Base-by-base conservation (phyloP, 192 early-diverging fungal species). In the Podila clonocystis region DNA sequence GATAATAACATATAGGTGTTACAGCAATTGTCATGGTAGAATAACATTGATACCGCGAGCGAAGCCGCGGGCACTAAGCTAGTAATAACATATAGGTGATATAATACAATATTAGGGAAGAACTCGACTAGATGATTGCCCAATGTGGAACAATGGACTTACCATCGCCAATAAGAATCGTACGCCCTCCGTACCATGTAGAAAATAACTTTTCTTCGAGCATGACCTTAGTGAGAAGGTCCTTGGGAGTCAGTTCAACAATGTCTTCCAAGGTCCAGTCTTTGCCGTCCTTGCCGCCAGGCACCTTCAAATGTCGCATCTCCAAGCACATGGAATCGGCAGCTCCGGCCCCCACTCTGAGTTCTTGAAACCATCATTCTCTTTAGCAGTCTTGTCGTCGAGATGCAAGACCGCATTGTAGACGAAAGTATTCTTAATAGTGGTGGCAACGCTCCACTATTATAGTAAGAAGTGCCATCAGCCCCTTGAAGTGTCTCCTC, bases 151-250 rank as follows among this genome's bases (percentile, higher is more conserved):
- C n/a, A n/a, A n/a, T n/a, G 4, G 2, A 15, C 61, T 58, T 70
- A 76, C 74, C 67, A 60, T 76, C 74, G 29, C 74, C 74, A 7
- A 76, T 65, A 20, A 76, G 30, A 7, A 50, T 63, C 1, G 57
- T 70, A 22, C 74, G 74, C 5, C 31, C 58, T 34, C 67, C 26
- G 55, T 58, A 31, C 74, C 74, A 76, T 0, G 74, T 76, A n/a
- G 65, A 49, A 38, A 76, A 76, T 30, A 76, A 26, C 57, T 76
- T 76, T 22, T 76, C 74, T 29, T 76, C 74, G 17, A 76, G n/a
- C 24, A 64, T 36, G 22, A 70, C 64, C 48, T 70, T 77, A 3
- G 75, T 70, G 11, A 77, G 66, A 3, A 60, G 31, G 12, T 77
- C 68, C 4, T 65, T 59, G 26, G 57, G 63, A 2, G 75, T 77